These are phyloP conservation scores for Aegilops bicornis DNA, from an alignment of 176 grass and related monocot genomes.

Conservation along the genomic window DNA sequence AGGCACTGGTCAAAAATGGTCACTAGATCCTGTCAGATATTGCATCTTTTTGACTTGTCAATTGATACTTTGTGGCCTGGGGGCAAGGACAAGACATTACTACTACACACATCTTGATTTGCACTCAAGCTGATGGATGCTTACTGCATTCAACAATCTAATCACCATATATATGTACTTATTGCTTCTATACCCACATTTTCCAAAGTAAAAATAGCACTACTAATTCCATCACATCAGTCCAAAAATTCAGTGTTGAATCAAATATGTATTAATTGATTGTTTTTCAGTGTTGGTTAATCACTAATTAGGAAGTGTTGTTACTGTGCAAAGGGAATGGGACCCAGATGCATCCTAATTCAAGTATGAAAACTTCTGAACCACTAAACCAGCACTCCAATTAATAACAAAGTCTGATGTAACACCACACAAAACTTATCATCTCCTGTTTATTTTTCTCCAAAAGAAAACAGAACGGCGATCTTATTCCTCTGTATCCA, in stretches of 20 bases:
- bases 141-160: neutral
- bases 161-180: neutral
- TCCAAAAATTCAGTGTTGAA: neutral
- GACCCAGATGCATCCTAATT: neutral
- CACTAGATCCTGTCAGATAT: neutral
- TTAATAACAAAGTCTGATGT: neutral
- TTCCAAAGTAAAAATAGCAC: neutral
- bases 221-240: neutral
- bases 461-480: conserved; percentile 2
- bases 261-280: too few relatives aligned
- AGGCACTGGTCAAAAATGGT: neutral
- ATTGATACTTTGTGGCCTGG: neutral
- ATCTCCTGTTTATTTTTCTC: neutral
- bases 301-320: neutral
- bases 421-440: neutral
- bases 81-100: neutral
- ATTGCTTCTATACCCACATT: neutral
- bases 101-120: neutral
- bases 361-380: neutral
- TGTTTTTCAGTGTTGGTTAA: neutral
- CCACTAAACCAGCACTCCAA: neutral
- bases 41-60: neutral
- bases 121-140: neutral
- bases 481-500: conserved; percentile 4
- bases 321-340: neutral